These are phyloP conservation scores for Diddensiella transvaalensis DNA, from an alignment of 805 yeast species.

Conservation along the genomic window DNA sequence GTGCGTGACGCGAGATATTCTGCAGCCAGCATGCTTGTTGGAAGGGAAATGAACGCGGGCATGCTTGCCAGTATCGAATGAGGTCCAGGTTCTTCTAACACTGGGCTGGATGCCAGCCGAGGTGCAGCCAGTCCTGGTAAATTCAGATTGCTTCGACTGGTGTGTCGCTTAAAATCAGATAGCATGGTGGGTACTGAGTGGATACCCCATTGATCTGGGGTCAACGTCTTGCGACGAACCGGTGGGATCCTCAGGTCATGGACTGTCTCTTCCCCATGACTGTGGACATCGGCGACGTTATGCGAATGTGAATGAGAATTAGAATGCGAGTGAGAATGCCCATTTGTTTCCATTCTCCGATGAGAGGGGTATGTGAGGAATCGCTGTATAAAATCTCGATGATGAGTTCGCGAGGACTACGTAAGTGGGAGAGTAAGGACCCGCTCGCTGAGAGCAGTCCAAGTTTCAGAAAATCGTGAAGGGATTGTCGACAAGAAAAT, in stretches of 20 bases:
- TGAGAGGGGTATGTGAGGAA: no score
- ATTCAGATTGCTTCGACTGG: constrained; percentile 28
- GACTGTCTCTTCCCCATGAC: background rate
- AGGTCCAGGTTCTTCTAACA: constrained; percentile 4
- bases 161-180: constrained; percentile 35
- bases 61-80: constrained; percentile 23
- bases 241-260: constrained; percentile 27
- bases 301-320: background rate
- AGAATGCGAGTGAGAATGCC: background rate
- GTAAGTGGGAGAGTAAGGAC: no score
- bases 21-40: constrained; percentile 29
- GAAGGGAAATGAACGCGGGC: constrained; percentile 32
- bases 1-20: constrained; percentile 19
- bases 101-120: background rate
- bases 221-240: constrained; percentile 27
- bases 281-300: background rate
- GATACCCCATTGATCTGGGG: constrained; percentile 35
- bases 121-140: constrained; percentile 6
- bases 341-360: background rate
- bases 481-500: no score
- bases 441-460: no score
- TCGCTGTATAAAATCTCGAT: no score
- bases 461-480: no score
- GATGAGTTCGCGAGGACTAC: no score
- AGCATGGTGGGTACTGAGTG: constrained; percentile 35